These are phyloP conservation scores for Lodderomyces margitis DNA, from an alignment of 1,139 yeast genomes.

Conservation along the genomic window DNA sequence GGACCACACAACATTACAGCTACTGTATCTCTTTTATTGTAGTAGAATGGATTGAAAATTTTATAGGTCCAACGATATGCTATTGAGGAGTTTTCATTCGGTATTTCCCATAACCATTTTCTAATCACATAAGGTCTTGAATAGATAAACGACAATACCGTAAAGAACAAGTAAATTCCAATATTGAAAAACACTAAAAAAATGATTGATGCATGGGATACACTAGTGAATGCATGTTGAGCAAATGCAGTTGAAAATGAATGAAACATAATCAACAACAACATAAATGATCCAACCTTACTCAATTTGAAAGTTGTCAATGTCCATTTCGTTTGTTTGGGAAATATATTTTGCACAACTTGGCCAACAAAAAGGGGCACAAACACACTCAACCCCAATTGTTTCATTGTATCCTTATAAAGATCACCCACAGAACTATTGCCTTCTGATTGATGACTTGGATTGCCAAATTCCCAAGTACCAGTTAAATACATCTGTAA, in stretches of 20 bases:
- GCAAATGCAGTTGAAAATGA: conserved; percentile 88
- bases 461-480: conserved; percentile 78
- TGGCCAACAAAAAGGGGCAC: conserved; percentile 90
- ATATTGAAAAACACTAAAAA: conserved; percentile 78
- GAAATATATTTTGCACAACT: conserved; percentile 66
- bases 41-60: conserved; percentile 64
- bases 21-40: conserved; percentile 68
- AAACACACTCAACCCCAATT: conserved; percentile 78
- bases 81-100: conserved; percentile 41
- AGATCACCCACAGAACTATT: conserved; percentile 50
- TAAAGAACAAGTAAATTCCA: conserved; percentile 74
- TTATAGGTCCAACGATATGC: conserved; percentile 40
- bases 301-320: conserved; percentile 57
- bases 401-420: conserved; percentile 78
- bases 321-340: conserved; percentile 61
- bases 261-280: conserved; percentile 75
- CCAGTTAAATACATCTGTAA: conserved; percentile 66
- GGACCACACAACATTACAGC: conserved; percentile 86
- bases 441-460: conserved; percentile 51
- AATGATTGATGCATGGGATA: conserved; percentile 65
- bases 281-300: conserved; percentile 77
- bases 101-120: conserved; percentile 43
- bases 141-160: conserved; percentile 53
- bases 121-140: conserved; percentile 62
- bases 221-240: conserved; percentile 72